Evolutionary conservation across 129 eudicot species (phyloP).

Genomic region (Helianthus annuus): HanXRQr2.0-SUNRISE NC_035437.2:126576154-126576653

Average conservation of each 20-base stretch:
- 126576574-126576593: neutral
- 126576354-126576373: neutral
- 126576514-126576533: constrained; percentile 12
- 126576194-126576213: neutral
- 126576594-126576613: neutral
- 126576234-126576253: constrained; percentile 14
- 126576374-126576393: neutral
- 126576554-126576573: neutral
- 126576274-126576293: neutral
- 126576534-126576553: neutral
- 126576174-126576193: constrained; percentile 1
- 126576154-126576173: neutral
- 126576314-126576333: neutral
- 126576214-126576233: neutral
- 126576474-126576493: neutral
- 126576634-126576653: neutral
- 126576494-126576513: neutral
- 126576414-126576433: neutral
- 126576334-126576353: neutral
- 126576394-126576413: constrained; percentile 1
- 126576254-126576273: constrained; percentile 44
- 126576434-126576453: neutral
- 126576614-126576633: neutral
- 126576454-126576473: neutral
- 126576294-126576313: neutral